phyloP scores from a whole-genome alignment of 805 yeast species.

The Ogataea salicorniae region DNA sequence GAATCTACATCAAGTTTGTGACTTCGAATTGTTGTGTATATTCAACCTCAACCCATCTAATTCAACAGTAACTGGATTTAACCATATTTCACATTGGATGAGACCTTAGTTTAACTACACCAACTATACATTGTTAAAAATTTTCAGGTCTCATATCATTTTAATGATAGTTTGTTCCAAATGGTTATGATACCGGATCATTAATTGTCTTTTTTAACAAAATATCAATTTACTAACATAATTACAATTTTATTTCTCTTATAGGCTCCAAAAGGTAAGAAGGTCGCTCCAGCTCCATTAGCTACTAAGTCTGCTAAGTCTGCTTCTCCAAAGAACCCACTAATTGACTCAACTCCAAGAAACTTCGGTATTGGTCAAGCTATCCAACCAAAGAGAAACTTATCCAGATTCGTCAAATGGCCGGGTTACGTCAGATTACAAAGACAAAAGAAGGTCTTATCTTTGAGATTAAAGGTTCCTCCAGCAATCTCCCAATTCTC shows the following conservation, averaged over 20 bases:
- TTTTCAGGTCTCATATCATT: no score
- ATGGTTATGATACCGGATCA: no score
- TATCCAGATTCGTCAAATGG: constrained; percentile 95
- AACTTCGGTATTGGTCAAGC: constrained; percentile 93
- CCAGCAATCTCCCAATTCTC: constrained; percentile 96
- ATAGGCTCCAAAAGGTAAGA: constrained; percentile 50
- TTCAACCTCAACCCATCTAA: no score
- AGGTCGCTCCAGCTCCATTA: constrained; percentile 96
- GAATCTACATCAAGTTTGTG: no score
- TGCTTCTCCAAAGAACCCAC: constrained; percentile 62
- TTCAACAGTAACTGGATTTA: no score
- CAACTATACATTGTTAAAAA: no score
- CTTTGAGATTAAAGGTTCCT: constrained; percentile 93
- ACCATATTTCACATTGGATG: no score
- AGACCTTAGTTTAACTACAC: no score
- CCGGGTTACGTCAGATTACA: constrained; percentile 95
- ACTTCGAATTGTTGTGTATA: no score
- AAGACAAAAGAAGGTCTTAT: constrained; percentile 94
- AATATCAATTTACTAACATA: constrained; percentile 4
- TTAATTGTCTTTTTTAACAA: no score
- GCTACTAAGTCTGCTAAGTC: constrained; percentile 60
- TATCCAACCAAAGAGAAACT: constrained; percentile 89
- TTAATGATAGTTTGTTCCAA: no score
- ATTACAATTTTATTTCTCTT: not conserved
- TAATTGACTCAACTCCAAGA: constrained; percentile 81